Evolutionary conservation across 208 protist genomes (phyloP).

Genomic region (Crithidia fasciculata): DNA sequence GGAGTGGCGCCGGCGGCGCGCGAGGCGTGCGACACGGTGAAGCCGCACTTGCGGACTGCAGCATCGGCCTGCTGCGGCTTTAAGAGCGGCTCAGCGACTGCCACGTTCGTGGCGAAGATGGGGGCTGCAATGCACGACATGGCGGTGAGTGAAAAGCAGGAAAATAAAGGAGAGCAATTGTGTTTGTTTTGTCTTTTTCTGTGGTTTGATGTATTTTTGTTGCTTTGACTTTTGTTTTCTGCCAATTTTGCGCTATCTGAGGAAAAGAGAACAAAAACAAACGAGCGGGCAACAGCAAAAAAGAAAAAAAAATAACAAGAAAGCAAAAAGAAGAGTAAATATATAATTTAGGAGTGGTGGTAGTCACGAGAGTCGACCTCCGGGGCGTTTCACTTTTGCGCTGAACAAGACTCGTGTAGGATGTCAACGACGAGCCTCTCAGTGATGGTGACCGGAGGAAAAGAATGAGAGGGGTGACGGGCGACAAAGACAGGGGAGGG

Average conservation of each 20-base stretch:
- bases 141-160: not conserved
- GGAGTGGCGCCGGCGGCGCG: slow-evolving; percentile 24
- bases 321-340: not conserved
- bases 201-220: not conserved
- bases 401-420: not conserved
- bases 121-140: slow-evolving; percentile 21
- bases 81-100: slow-evolving; percentile 1
- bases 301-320: slow-evolving; percentile 17
- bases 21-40: slow-evolving; percentile 57
- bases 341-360: no score
- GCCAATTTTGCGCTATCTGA: not conserved
- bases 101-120: slow-evolving; percentile 1
- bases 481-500: not conserved
- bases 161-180: not conserved
- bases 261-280: not conserved
- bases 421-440: not conserved
- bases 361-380: no score
- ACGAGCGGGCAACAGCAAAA: slow-evolving; percentile 4
- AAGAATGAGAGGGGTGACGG: slow-evolving; percentile 5
- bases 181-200: no score
- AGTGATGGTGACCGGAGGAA: not conserved
- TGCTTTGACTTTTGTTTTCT: not conserved
- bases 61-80: slow-evolving; percentile 7
- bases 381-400: no score
- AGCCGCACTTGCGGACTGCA: slow-evolving; percentile 26